These are phyloP conservation scores for Phytophthora crassamura DNA, from an alignment of 352 stramenopile species.

Conservation along the genomic window DNA sequence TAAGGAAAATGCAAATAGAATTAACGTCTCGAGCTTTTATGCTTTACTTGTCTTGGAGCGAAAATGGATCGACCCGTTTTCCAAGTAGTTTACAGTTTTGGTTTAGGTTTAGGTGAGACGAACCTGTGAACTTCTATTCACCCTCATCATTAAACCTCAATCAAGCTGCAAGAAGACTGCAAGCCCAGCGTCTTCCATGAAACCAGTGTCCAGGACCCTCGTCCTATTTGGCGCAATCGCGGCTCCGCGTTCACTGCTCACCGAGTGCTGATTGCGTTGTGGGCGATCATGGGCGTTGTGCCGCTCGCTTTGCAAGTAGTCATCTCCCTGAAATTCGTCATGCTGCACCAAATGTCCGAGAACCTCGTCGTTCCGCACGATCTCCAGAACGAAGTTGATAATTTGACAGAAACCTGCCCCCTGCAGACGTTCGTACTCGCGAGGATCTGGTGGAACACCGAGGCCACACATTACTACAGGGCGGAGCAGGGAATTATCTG, in stretches of 20 bases:
- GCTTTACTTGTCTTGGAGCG: no score
- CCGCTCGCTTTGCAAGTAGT: constrained; percentile 16
- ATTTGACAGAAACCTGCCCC: constrained; percentile 15
- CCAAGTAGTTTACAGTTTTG: no score
- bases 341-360: constrained; percentile 23
- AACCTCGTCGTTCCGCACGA: constrained; percentile 11
- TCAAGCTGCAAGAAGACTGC: no score
- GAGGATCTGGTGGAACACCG: constrained; percentile 25
- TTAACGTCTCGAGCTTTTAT: no score
- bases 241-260: neutral
- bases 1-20: no score
- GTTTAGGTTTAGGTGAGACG: no score
- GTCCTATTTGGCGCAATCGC: neutral
- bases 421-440: constrained; percentile 27
- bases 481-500: constrained; percentile 14
- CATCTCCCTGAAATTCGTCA: constrained; percentile 29
- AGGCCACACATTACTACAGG: constrained; percentile 27
- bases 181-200: neutral
- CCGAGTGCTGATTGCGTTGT: neutral
- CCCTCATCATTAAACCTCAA: no score
- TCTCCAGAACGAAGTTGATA: neutral
- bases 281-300: constrained; percentile 6
- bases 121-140: no score
- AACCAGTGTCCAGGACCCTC: neutral
- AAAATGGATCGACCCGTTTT: no score